A percentile compares a stretch with the other conserved stretches of the same genome.
Evolutionary conservation across 2,329 filamentous ascomycete species (phyloP).

Genomic region (Fusarium sp.): DNA sequence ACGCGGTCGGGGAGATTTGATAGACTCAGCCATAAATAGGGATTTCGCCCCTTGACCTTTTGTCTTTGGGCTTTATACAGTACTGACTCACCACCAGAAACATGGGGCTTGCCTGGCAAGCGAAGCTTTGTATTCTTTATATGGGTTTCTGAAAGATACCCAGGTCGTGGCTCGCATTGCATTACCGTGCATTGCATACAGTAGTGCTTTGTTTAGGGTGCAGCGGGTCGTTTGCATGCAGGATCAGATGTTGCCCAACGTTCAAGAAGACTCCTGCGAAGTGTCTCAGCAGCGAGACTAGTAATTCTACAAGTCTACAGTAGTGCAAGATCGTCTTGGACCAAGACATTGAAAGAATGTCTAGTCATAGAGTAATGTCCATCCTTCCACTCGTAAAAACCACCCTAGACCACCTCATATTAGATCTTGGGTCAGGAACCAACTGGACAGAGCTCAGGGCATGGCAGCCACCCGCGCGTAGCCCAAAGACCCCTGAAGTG

Average conservation of each 20-base stretch:
- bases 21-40: constrained; percentile 9
- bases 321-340: not conserved
- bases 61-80: constrained; percentile 2
- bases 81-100: not conserved
- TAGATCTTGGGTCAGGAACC: constrained; percentile 21
- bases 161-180: constrained; percentile 41
- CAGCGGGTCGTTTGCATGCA: constrained; percentile 31
- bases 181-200: constrained; percentile 41
- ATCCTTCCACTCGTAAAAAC: not conserved
- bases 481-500: constrained; percentile 33
- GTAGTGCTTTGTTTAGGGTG: constrained; percentile 21
- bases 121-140: constrained; percentile 3
- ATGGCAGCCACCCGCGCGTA: constrained; percentile 28
- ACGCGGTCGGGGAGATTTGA: constrained; percentile 36
- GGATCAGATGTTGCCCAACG: constrained; percentile 7
- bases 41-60: constrained; percentile 1
- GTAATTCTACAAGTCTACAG: not conserved
- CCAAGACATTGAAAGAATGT: constrained; percentile 23
- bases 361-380: constrained; percentile 7
- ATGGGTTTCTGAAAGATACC: constrained; percentile 3
- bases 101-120: not conserved
- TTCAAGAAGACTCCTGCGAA: not conserved
- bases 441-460: not conserved
- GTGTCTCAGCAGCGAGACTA: constrained; percentile 2
- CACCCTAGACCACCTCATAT: constrained; percentile 7